A percentile compares a stretch with the other conserved stretches of the same genome.
These are phyloP conservation scores for Bolboschoenoplectus hybrid DNA, from an alignment of 202 grass and related monocot genomes.

Conservation along the genomic window DNA sequence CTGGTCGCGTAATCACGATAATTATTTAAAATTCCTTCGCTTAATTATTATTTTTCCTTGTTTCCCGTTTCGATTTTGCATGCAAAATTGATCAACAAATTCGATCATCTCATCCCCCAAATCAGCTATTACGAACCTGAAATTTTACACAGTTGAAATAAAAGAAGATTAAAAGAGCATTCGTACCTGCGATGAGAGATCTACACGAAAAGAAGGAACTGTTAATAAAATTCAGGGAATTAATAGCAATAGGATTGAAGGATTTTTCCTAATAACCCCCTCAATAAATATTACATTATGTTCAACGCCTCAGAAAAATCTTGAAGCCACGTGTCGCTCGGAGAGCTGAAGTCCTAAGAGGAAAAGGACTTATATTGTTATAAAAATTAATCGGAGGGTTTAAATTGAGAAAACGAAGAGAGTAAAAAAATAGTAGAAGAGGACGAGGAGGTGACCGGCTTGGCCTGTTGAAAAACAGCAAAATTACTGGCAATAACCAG, in stretches of 20 bases:
- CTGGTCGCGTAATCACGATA: background rate
- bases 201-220: constrained; percentile 28
- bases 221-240: constrained; percentile 15
- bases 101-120: constrained; percentile 12
- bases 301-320: background rate
- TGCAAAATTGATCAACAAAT: background rate
- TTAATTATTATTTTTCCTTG: background rate
- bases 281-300: background rate
- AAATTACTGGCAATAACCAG: constrained; percentile 29
- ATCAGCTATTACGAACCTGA: background rate
- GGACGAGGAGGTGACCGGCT: background rate
- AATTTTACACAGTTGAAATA: constrained; percentile 8
- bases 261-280: background rate
- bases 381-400: background rate
- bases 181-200: constrained; percentile 21
- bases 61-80: constrained; percentile 14
- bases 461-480: background rate
- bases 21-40: background rate
- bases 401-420: background rate
- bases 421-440: constrained; percentile 29
- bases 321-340: background rate
- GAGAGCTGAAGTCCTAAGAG: background rate
- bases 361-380: background rate
- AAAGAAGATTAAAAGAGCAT: constrained; percentile 22
- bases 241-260: background rate